Evolutionary conservation across 371 early-diverging fungal genomes (phyloP).

Genomic region (Enterocytospora artemiae): DNA sequence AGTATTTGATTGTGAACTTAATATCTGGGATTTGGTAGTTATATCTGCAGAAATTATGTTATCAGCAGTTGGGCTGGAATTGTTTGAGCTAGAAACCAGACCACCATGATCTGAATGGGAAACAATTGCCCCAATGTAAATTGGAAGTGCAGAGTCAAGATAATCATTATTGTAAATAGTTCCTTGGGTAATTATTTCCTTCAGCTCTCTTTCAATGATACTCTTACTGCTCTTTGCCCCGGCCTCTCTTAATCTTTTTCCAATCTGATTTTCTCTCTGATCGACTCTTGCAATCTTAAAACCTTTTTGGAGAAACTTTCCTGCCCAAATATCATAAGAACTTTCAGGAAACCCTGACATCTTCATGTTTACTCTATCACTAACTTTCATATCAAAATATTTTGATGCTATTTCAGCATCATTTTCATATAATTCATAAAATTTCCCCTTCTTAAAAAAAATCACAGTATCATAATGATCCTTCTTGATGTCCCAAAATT

Average conservation of each 20-base stretch:
- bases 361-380: conserved; percentile 90
- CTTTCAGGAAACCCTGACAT: conserved; percentile 97
- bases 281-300: conserved; percentile 92
- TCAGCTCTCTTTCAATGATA: conserved; percentile 82
- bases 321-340: conserved; percentile 83
- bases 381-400: conserved; percentile 84
- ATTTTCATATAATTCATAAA: conserved; percentile 93
- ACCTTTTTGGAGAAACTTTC: conserved; percentile 85
- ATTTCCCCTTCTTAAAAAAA: conserved; percentile 98
- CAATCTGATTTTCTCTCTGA: conserved; percentile 86
- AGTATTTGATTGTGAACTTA: background rate
- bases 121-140: conserved; percentile 60
- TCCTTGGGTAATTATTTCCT: conserved; percentile 78
- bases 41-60: no score
- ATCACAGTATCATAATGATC: conserved; percentile 82
- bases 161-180: conserved; percentile 79
- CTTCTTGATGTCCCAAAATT: conserved; percentile 95
- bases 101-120: conserved; percentile 49
- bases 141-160: conserved; percentile 57
- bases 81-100: no score
- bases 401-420: conserved; percentile 94
- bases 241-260: conserved; percentile 80
- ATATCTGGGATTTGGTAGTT: no score
- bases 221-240: conserved; percentile 59
- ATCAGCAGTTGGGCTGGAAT: no score